Percentiles rank a stretch among this genome's conserved stretches.
phyloP scores from a whole-genome alignment of 164 flowering plant species.

The Liquidambar formosana region DNA sequence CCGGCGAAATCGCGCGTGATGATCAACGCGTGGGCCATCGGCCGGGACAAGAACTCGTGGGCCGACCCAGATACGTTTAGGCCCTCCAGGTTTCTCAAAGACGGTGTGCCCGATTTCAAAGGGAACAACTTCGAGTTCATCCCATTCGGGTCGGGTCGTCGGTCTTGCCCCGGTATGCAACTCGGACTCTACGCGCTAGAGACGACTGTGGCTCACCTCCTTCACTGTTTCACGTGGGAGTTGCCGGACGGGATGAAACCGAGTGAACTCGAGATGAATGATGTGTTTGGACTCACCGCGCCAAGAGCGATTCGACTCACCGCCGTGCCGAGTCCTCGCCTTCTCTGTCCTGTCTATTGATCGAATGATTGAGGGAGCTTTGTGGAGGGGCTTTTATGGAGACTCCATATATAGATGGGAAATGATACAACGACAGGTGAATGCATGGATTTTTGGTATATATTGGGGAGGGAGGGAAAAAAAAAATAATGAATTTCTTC shows the following conservation, averaged over 20 bases:
- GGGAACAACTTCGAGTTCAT: slow-evolving; percentile 74
- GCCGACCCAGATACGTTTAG: slow-evolving; percentile 55
- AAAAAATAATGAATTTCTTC: background rate
- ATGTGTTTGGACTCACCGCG: slow-evolving; percentile 79
- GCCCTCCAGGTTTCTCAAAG: slow-evolving; percentile 53
- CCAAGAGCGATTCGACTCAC: slow-evolving; percentile 60
- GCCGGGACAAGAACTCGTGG: slow-evolving; percentile 63
- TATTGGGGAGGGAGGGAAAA: no score
- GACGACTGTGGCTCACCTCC: slow-evolving; percentile 60
- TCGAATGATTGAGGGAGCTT: no score
- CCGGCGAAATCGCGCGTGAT: slow-evolving; percentile 63
- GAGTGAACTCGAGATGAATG: slow-evolving; percentile 68
- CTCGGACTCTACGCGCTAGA: slow-evolving; percentile 72
- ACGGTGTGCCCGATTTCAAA: slow-evolving; percentile 58
- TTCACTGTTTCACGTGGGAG: slow-evolving; percentile 72
- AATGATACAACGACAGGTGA: background rate
- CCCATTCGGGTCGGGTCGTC: slow-evolving; percentile 88
- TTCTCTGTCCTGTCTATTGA: slow-evolving; percentile 37
- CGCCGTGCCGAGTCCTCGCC: slow-evolving; percentile 60
- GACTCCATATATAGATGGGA: background rate
- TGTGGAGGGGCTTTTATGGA: background rate
- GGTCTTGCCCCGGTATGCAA: slow-evolving; percentile 91
- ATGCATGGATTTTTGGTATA: no score
- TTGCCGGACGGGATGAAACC: slow-evolving; percentile 88
- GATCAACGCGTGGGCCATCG: slow-evolving; percentile 76